Base-by-base conservation (phyloP, 2,329 filamentous ascomycete species). In the Leptosphaerulina australis region DNA sequence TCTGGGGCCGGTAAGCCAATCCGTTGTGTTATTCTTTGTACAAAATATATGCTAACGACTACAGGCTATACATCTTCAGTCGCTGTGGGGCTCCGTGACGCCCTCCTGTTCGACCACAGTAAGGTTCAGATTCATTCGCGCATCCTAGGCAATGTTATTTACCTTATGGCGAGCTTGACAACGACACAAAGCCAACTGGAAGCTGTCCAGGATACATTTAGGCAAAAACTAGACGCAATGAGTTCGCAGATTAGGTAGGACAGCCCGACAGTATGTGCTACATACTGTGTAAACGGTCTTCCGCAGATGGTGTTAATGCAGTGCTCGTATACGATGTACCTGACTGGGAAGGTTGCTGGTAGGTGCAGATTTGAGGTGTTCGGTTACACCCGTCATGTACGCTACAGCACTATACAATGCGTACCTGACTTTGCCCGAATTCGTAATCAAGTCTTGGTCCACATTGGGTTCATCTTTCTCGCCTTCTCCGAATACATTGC, bases 71-170 rank as follows among this genome's bases (percentile, higher is more conserved):
- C 77, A 3, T 84, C 81, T 1, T 83, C 75, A 1, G 83, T 80
- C 4, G 79, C 82, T 2, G 74, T 76, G 14, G 77, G 76, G 0
- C 65, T 85, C 20, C 81, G 83, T 44, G 75, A 81, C 46, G 68
- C 72, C 10, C 66, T 86, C 15, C 67, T 80, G 1, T 62, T 70
- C 5, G 66, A 71, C 2, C 63, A 68, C 2, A 61, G 63, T 2
- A 59, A 73, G 6, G 74, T 78, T 40, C 76, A 76, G 9, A 76
- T 85, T 3, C 83, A 86, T 61, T 83, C 80, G 3, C 73, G 83
- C n/a, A 79, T 85, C 4, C 68, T 85, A 17, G 83, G 83, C 0
- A 84, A 85, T 64, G 79, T 85, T 11, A 71, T 85, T 14, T 85
- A 86, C 61, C 68, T 85, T 26, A 85, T 86, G 82, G 78, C 81